phyloP scores from a whole-genome alignment of 148 eudicot genomes.

The Silene uniflora region DNA sequence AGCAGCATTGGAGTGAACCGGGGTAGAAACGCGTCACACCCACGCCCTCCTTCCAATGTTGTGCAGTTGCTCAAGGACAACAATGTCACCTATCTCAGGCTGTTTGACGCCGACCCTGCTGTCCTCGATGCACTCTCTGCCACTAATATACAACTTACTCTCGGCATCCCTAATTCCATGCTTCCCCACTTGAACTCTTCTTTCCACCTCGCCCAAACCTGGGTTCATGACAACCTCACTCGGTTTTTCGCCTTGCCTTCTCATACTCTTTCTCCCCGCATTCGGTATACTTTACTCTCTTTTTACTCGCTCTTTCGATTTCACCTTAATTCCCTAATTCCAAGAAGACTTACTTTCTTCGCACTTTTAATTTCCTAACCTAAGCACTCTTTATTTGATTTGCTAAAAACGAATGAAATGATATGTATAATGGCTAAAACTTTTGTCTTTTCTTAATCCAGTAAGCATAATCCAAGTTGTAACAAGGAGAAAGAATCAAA shows the following conservation, averaged over 20 bases:
- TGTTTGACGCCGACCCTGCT: conserved; percentile 52
- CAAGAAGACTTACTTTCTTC: too few relatives aligned
- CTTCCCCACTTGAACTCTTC: conserved; percentile 60
- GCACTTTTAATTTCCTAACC: too few relatives aligned
- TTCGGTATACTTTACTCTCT: conserved; percentile 37
- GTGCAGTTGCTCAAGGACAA: conserved; percentile 67
- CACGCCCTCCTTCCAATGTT: conserved; percentile 59
- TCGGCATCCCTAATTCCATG: conserved; percentile 78
- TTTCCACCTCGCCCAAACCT: conserved; percentile 53
- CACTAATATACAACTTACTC: conserved; percentile 49
- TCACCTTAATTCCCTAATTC: neutral
- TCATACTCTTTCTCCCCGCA: conserved; percentile 36
- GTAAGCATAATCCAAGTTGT: too few relatives aligned
- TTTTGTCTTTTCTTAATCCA: too few relatives aligned
- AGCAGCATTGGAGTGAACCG: conserved; percentile 54
- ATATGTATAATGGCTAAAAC: too few relatives aligned
- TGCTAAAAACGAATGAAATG: too few relatives aligned
- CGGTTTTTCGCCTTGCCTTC: conserved; percentile 46
- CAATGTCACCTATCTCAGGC: conserved; percentile 53
- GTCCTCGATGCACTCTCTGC: conserved; percentile 61
- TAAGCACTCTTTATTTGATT: too few relatives aligned
- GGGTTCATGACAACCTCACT: conserved; percentile 85
- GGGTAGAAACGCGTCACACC: conserved; percentile 80
- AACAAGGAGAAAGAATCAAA: too few relatives aligned
- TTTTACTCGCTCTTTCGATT: conserved; percentile 3